Percentiles rank a stretch among this genome's conserved stretches.
Evolutionary conservation across 1,284 basidiomycete genomes (phyloP).

Genomic region (Porodaedalea pini): DNA sequence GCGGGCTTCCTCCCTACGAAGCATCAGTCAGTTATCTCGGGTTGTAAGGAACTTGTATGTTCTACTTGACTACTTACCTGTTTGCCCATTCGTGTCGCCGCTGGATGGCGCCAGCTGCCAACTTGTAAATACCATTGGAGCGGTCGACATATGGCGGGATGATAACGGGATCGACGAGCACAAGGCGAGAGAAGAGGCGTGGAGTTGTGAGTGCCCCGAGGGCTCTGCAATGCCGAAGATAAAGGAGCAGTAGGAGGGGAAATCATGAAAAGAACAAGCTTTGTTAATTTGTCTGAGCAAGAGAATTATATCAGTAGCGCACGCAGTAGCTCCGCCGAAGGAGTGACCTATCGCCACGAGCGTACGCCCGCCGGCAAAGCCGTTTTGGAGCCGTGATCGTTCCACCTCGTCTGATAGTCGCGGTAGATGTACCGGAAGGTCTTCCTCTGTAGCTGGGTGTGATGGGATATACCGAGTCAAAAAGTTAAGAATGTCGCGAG

Average conservation of each 20-base stretch:
- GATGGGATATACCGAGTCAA: slow-evolving; percentile 40
- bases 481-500: slow-evolving; percentile 49
- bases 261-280: background rate
- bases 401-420: slow-evolving; percentile 35
- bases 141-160: slow-evolving; percentile 31
- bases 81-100: slow-evolving; percentile 66
- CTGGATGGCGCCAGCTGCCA: slow-evolving; percentile 49
- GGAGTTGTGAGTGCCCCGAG: slow-evolving; percentile 64
- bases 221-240: slow-evolving; percentile 36
- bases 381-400: slow-evolving; percentile 36
- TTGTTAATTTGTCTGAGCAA: background rate
- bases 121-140: slow-evolving; percentile 18
- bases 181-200: slow-evolving; percentile 64
- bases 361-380: slow-evolving; percentile 39
- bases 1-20: slow-evolving; percentile 57
- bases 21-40: background rate
- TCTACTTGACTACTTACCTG: slow-evolving; percentile 36
- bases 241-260: background rate
- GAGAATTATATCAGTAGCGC: background rate
- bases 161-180: slow-evolving; percentile 82
- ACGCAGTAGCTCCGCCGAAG: slow-evolving; percentile 52
- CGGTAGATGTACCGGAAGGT: slow-evolving; percentile 16
- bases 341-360: slow-evolving; percentile 52
- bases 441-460: background rate
- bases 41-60: background rate